These are phyloP conservation scores for Amphibolis antarctica DNA, from an alignment of 106 monocot genomes.

Conservation along the genomic window DNA sequence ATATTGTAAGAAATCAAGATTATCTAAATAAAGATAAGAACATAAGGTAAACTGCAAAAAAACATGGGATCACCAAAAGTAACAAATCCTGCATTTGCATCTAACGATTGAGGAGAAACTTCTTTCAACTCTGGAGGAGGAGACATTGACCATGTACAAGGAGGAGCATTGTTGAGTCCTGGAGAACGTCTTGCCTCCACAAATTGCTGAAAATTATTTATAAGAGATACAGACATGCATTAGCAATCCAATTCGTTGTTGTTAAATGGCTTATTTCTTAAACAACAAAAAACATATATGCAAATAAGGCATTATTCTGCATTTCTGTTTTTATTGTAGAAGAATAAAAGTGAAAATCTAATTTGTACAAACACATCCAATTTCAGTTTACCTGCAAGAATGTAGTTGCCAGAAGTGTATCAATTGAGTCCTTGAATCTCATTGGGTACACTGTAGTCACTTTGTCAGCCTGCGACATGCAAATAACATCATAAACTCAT, in stretches of 20 bases:
- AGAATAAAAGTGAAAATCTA: too few relatives aligned
- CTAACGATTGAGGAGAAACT: slow-evolving; percentile 41
- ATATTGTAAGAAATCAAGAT: neutral
- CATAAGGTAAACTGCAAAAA: neutral
- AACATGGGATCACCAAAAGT: slow-evolving; percentile 62
- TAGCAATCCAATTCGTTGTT: too few relatives aligned
- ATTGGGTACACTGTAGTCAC: slow-evolving; percentile 76
- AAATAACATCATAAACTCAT: slow-evolving; percentile 1
- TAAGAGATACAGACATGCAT: neutral
- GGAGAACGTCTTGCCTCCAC: slow-evolving; percentile 74
- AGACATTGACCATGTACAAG: slow-evolving; percentile 71
- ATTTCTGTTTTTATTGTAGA: too few relatives aligned
- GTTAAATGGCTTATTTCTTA: too few relatives aligned
- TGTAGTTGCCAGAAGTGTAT: slow-evolving; percentile 78
- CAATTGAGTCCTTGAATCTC: slow-evolving; percentile 86
- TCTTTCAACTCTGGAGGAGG: slow-evolving; percentile 77
- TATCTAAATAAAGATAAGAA: neutral
- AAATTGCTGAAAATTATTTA: slow-evolving; percentile 54
- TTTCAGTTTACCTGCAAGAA: slow-evolving; percentile 68
- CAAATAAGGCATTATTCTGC: too few relatives aligned
- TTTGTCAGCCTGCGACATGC: slow-evolving; percentile 59
- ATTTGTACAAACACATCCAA: too few relatives aligned
- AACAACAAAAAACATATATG: too few relatives aligned
- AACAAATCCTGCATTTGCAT: slow-evolving; percentile 93
- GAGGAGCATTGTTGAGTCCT: slow-evolving; percentile 77